phyloP scores from a whole-genome alignment of 1,284 basidiomycete genomes.

The Cryptococcus jaspeensis region DNA sequence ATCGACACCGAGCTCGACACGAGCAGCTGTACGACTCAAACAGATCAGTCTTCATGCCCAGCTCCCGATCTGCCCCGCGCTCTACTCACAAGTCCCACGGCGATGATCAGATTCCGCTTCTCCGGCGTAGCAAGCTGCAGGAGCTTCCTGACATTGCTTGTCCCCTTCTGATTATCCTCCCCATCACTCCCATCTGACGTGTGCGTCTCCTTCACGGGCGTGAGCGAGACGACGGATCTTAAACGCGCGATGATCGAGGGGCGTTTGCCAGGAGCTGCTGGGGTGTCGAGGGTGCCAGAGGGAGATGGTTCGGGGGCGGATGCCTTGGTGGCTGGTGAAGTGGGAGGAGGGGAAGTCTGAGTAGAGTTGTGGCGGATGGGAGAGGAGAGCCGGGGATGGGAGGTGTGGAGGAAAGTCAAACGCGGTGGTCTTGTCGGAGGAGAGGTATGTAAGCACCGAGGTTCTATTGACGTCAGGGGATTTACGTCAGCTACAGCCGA shows the following conservation, averaged over 20 bases:
- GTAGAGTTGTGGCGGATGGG: no score
- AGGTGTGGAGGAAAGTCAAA: no score
- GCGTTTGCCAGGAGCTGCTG: not conserved
- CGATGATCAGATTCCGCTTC: constrained; percentile 66
- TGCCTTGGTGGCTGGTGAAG: not conserved
- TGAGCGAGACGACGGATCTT: constrained; percentile 12
- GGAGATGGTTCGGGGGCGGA: not conserved
- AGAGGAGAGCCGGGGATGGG: no score
- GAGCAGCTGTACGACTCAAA: constrained; percentile 37
- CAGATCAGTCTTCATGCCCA: constrained; percentile 38
- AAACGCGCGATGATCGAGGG: constrained; percentile 11
- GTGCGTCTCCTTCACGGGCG: constrained; percentile 9
- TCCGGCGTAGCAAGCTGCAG: constrained; percentile 75
- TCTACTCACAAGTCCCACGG: constrained; percentile 59
- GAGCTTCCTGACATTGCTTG: constrained; percentile 62
- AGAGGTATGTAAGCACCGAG: no score
- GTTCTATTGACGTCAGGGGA: no score
- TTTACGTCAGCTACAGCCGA: no score
- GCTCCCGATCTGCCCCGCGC: not conserved
- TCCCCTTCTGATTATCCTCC: constrained; percentile 17
- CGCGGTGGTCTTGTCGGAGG: no score
- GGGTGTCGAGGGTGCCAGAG: not conserved
- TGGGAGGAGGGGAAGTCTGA: not conserved
- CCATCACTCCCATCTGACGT: not conserved
- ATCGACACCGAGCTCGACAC: constrained; percentile 67